Percentiles rank a stretch among this genome's conserved stretches.
phyloP scores from a whole-genome alignment of 257 asterid genomes.

The Thymus mandschuricus region DNA sequence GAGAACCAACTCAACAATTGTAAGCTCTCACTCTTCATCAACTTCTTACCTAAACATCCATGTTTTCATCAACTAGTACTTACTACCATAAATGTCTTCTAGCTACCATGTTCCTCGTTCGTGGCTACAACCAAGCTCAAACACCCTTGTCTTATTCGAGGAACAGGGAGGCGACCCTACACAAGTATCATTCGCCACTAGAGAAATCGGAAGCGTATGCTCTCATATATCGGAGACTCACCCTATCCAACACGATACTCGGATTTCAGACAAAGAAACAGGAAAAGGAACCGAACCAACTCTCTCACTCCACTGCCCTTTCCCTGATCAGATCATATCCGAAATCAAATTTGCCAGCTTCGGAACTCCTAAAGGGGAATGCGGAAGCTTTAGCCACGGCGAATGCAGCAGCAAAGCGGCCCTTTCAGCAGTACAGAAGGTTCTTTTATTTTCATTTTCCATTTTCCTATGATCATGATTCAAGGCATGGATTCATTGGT shows the following conservation, averaged over 20 bases:
- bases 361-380: slow-evolving; percentile 78
- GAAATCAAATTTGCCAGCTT: slow-evolving; percentile 74
- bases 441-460: slow-evolving; percentile 8
- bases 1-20: slow-evolving; percentile 82
- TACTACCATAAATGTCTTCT: slow-evolving; percentile 21
- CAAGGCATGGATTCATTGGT: not conserved
- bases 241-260: slow-evolving; percentile 61
- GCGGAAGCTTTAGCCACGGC: slow-evolving; percentile 79
- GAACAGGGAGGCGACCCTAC: slow-evolving; percentile 88
- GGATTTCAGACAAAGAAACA: slow-evolving; percentile 48
- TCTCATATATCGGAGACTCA: slow-evolving; percentile 64
- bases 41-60: not conserved
- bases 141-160: slow-evolving; percentile 68
- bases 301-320: slow-evolving; percentile 62
- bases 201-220: slow-evolving; percentile 55
- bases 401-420: slow-evolving; percentile 62
- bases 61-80: slow-evolving; percentile 13
- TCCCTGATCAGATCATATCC: slow-evolving; percentile 61
- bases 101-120: slow-evolving; percentile 91
- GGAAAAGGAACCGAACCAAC: slow-evolving; percentile 41
- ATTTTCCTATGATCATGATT: not conserved
- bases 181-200: slow-evolving; percentile 62
- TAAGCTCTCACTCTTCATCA: slow-evolving; percentile 36
- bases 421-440: slow-evolving; percentile 57
- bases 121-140: slow-evolving; percentile 69